Evolutionary conservation across 768 basidiomycete genomes (phyloP).

Genomic region (Arthromyces matolae): DNA sequence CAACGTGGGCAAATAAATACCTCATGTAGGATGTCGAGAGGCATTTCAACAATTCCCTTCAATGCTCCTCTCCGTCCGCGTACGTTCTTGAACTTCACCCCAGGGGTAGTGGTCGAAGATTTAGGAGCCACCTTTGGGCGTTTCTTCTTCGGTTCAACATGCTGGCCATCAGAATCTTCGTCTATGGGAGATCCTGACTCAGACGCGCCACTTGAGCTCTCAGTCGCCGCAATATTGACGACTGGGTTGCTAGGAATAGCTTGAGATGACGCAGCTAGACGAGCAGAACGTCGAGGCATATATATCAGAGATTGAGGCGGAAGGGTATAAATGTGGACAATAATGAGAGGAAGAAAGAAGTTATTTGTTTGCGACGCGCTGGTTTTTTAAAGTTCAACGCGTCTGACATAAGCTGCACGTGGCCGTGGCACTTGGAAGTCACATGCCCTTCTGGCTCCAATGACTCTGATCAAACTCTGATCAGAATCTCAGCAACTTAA

Average conservation of each 20-base stretch:
- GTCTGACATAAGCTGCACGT: too few relatives aligned
- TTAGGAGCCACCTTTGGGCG: background rate
- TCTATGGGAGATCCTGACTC: background rate
- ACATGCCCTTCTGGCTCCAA: too few relatives aligned
- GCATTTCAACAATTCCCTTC: slow-evolving; percentile 26
- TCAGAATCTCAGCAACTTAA: too few relatives aligned
- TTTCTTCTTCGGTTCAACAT: background rate
- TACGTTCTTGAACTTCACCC: background rate
- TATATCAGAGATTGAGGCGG: too few relatives aligned
- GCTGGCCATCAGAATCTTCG: background rate
- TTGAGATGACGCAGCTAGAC: background rate
- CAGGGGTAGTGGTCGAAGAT: background rate
- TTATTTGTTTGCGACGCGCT: too few relatives aligned
- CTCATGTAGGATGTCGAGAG: slow-evolving; percentile 28
- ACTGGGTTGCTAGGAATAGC: background rate
- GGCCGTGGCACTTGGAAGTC: too few relatives aligned
- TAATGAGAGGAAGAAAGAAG: too few relatives aligned
- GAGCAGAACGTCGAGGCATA: background rate
- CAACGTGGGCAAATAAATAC: slow-evolving; percentile 5
- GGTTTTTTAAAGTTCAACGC: too few relatives aligned
- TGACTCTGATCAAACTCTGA: too few relatives aligned
- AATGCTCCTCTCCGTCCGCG: slow-evolving; percentile 17
- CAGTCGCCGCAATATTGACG: background rate
- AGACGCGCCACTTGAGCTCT: too few relatives aligned
- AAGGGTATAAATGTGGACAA: too few relatives aligned